These are phyloP conservation scores for Hymenotorrendiella dingleyae DNA, from an alignment of 2,329 filamentous ascomycete species.

Conservation along the genomic window DNA sequence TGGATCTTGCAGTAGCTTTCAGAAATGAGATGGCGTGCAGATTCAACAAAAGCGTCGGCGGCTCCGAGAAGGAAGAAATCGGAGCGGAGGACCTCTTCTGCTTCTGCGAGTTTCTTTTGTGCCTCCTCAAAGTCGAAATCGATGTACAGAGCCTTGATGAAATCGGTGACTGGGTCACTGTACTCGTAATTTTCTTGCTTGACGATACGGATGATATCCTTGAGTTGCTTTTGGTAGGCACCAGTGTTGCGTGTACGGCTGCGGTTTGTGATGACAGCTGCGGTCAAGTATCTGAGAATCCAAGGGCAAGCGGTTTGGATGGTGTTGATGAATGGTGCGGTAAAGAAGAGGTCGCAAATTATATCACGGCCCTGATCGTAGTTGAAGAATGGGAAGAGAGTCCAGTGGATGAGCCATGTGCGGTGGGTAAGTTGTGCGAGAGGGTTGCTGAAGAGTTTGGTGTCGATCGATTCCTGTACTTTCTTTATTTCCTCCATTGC, in stretches of 20 bases:
- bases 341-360: slow-evolving; percentile 95
- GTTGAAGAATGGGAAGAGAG: slow-evolving; percentile 98
- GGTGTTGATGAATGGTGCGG: slow-evolving; percentile 95
- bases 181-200: slow-evolving; percentile 98
- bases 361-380: slow-evolving; percentile 84
- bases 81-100: slow-evolving; percentile 82
- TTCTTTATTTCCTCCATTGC: slow-evolving; percentile 88
- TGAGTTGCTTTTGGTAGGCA: slow-evolving; percentile 95
- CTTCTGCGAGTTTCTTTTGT: slow-evolving; percentile 76
- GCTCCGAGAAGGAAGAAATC: slow-evolving; percentile 93
- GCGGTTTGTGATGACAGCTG: slow-evolving; percentile 91
- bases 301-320: slow-evolving; percentile 97
- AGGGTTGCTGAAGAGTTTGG: slow-evolving; percentile 91
- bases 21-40: slow-evolving; percentile 91
- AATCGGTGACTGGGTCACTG: slow-evolving; percentile 89
- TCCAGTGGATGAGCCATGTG: slow-evolving; percentile 97
- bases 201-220: slow-evolving; percentile 92
- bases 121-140: slow-evolving; percentile 97
- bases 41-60: slow-evolving; percentile 85
- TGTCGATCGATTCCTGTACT: slow-evolving; percentile 88
- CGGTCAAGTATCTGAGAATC: slow-evolving; percentile 89
- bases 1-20: slow-evolving; percentile 99
- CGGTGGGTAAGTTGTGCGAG: slow-evolving; percentile 93
- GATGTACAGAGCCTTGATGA: slow-evolving; percentile 92
- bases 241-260: slow-evolving; percentile 73